Conservation (phyloP, 192 early-diverging fungal species). For the Glomus cerebriforme region DNA sequence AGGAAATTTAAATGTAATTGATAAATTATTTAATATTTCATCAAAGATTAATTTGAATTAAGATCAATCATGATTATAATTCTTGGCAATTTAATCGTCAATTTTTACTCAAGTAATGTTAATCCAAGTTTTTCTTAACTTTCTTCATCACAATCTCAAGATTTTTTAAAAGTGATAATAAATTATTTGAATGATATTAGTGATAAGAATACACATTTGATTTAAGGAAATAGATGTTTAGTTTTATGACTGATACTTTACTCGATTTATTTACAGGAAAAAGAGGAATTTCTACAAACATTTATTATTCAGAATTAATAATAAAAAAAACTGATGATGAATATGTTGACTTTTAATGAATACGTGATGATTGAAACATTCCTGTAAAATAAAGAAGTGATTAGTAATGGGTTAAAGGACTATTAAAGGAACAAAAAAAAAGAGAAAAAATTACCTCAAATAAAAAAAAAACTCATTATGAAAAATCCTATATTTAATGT, state of each 20-base stretch:
- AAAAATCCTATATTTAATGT: too few relatives aligned
- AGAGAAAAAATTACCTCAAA: too few relatives aligned
- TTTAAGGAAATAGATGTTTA: neutral
- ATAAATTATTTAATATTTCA: neutral
- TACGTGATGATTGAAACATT: too few relatives aligned
- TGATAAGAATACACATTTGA: neutral
- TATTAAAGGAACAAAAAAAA: too few relatives aligned
- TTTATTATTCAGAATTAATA: too few relatives aligned
- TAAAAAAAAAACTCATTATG: too few relatives aligned
- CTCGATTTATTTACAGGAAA: too few relatives aligned
- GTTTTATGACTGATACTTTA: neutral
- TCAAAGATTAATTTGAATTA: neutral
- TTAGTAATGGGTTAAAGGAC: too few relatives aligned
- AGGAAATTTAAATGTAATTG: neutral
- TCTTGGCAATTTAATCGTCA: constrained; percentile 12
- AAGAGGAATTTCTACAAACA: too few relatives aligned
- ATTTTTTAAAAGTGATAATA: neutral
- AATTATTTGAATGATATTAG: neutral
- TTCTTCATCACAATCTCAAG: neutral
- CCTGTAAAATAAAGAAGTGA: too few relatives aligned
- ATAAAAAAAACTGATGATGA: too few relatives aligned
- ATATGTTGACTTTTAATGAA: too few relatives aligned
- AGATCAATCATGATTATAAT: neutral
- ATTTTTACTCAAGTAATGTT: neutral
- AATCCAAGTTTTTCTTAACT: neutral